A percentile compares a stretch with the other conserved stretches of the same genome.
These are phyloP conservation scores for Blepharisma undulans DNA, from an alignment of 169 alveolate species.

Conservation along the genomic window DNA sequence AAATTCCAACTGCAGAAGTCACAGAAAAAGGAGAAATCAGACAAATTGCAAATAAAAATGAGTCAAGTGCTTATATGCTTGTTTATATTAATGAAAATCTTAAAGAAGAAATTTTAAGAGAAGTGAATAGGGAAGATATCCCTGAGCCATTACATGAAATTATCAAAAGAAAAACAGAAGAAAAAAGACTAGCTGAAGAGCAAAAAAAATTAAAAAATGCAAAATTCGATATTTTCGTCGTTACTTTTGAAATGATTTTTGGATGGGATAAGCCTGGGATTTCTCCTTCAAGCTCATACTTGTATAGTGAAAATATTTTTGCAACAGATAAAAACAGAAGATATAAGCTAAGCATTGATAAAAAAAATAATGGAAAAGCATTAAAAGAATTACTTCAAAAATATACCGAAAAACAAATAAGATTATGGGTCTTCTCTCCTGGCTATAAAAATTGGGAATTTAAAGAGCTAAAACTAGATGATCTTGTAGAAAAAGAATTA, in stretches of 20 bases:
- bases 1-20: not conserved
- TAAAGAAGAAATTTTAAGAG: constrained; percentile 39
- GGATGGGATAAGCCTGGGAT: constrained; percentile 35
- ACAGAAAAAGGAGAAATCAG: constrained; percentile 54
- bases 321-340: not conserved
- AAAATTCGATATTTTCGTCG: not conserved
- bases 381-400: not conserved
- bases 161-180: not conserved
- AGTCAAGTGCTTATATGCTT: constrained; percentile 70
- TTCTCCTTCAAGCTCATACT: not conserved
- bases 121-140: constrained; percentile 6
- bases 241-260: not conserved
- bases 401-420: not conserved
- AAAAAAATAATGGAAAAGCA: not conserved
- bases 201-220: not conserved
- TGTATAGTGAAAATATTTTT: not conserved
- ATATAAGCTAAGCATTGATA: not conserved
- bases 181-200: not conserved
- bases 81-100: constrained; percentile 66
- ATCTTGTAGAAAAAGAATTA: not conserved
- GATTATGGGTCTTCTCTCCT: constrained; percentile 9
- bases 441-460: constrained; percentile 33
- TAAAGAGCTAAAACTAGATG: constrained; percentile 1
- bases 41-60: not conserved
- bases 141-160: not conserved